Percentiles rank a stretch among this genome's conserved stretches.
Conservation (phyloP, 352 stramenopile species). For the Hyaloperonospora arabidopsidis region DNA sequence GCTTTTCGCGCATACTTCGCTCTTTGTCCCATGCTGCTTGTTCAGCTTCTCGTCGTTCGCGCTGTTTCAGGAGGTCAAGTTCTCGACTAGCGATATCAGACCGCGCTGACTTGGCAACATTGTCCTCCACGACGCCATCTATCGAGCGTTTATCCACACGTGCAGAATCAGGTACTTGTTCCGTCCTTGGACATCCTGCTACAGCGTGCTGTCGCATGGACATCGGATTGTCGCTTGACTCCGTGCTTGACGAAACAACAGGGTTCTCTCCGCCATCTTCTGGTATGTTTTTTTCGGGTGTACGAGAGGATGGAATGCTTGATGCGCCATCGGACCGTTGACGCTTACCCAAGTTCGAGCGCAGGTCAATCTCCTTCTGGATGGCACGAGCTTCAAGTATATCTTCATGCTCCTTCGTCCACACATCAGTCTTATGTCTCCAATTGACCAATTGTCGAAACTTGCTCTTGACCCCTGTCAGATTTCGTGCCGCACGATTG, state of each 20-base stretch:
- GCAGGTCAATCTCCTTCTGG: slow-evolving; percentile 19
- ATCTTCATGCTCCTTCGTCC: slow-evolving; percentile 9
- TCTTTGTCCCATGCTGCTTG: slow-evolving; percentile 29
- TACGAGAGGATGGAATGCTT: slow-evolving; percentile 5
- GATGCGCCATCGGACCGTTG: slow-evolving; percentile 10
- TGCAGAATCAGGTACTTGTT: slow-evolving; percentile 6
- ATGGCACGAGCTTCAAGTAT: slow-evolving; percentile 28
- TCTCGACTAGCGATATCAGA: slow-evolving; percentile 27
- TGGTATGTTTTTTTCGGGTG: slow-evolving; percentile 4
- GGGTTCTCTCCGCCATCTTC: slow-evolving; percentile 6
- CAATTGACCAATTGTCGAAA: slow-evolving; percentile 33
- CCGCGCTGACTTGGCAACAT: slow-evolving; percentile 10
- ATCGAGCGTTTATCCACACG: slow-evolving; percentile 12
- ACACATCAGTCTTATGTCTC: slow-evolving; percentile 10
- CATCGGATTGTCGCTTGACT: slow-evolving; percentile 15
- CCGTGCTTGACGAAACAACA: slow-evolving; percentile 2
- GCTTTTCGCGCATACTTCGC: slow-evolving; percentile 19
- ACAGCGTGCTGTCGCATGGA: slow-evolving; percentile 9
- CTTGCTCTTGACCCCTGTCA: slow-evolving; percentile 29
- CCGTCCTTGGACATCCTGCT: slow-evolving; percentile 4
- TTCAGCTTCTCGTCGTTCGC: slow-evolving; percentile 27
- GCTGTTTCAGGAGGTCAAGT: slow-evolving; percentile 23
- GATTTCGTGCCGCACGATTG: slow-evolving; percentile 17
- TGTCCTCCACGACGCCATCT: slow-evolving; percentile 4
- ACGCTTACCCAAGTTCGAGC: slow-evolving; percentile 10